Evolutionary conservation across 1,284 basidiomycete genomes (phyloP).

Genomic region (Meripilus lineatus): DNA sequence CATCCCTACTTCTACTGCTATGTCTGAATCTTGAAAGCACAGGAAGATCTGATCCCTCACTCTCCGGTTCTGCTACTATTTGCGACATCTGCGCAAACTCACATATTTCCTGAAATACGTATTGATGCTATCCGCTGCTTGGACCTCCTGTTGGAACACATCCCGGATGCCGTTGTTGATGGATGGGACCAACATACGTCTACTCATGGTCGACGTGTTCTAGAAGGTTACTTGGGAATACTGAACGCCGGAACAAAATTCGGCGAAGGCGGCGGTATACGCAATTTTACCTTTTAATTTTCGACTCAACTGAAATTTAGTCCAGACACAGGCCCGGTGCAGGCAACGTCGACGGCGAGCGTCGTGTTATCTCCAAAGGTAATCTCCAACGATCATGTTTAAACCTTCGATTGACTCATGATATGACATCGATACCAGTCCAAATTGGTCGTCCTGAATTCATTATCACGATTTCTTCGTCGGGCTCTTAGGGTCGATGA

Average conservation of each 20-base stretch:
- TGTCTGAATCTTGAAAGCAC: constrained; percentile 3
- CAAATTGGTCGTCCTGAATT: constrained; percentile 26
- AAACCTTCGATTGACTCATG: background rate
- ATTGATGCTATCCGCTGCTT: constrained; percentile 86
- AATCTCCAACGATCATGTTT: constrained; percentile 25
- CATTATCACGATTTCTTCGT: constrained; percentile 21
- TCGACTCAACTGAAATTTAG: background rate
- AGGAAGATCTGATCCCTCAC: constrained; percentile 71
- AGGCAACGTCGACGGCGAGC: constrained; percentile 58
- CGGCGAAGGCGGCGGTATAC: constrained; percentile 49
- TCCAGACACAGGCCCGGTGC: constrained; percentile 33
- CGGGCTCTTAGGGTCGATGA: constrained; percentile 2
- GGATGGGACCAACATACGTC: constrained; percentile 56
- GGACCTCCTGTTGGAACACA: constrained; percentile 70
- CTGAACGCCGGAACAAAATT: constrained; percentile 62
- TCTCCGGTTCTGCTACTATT: constrained; percentile 76
- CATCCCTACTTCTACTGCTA: constrained; percentile 14
- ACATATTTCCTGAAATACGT: constrained; percentile 92
- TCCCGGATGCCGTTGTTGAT: constrained; percentile 64
- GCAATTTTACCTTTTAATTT: background rate
- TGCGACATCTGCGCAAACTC: constrained; percentile 86
- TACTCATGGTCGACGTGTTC: constrained; percentile 54
- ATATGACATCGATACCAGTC: constrained; percentile 38
- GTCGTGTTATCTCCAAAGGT: constrained; percentile 63
- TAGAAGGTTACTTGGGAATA: constrained; percentile 75